Conservation (phyloP, 2,329 filamentous ascomycete species). For the Pseudofabraea citricarpa region DNA sequence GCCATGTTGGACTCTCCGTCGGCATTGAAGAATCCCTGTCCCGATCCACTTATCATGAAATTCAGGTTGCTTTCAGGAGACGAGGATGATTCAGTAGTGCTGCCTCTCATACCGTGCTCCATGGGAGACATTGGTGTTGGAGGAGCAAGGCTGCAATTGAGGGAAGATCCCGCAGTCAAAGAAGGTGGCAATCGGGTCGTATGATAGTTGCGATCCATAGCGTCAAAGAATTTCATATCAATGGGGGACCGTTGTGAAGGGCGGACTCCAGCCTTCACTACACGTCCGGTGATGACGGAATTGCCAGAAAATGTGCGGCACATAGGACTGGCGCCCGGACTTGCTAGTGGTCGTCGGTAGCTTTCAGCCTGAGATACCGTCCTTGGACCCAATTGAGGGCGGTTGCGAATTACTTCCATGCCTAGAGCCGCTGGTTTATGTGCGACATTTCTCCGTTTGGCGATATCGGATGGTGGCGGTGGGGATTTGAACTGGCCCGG, state of each 20-base stretch:
- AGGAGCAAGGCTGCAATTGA: constrained; percentile 26
- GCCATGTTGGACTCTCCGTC: not conserved
- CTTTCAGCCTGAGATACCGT: constrained; percentile 26
- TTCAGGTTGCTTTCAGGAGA: constrained; percentile 13
- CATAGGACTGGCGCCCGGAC: constrained; percentile 24
- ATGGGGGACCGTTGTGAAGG: constrained; percentile 27
- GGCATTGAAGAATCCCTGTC: not conserved
- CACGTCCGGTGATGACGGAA: constrained; percentile 22
- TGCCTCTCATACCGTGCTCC: constrained; percentile 16
- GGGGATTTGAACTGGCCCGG: constrained; percentile 23
- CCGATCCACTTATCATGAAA: not conserved
- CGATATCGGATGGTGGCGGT: constrained; percentile 25
- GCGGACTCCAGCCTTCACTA: constrained; percentile 24
- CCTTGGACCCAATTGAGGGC: constrained; percentile 22
- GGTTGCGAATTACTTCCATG: constrained; percentile 18
- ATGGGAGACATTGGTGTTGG: constrained; percentile 27
- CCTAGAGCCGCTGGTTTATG: constrained; percentile 24
- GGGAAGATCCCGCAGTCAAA: constrained; percentile 18
- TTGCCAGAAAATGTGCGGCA: constrained; percentile 25
- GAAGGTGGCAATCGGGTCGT: constrained; percentile 17
- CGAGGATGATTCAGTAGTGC: constrained; percentile 12
- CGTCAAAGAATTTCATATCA: constrained; percentile 22
- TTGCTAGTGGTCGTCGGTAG: constrained; percentile 20
- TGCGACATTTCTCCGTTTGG: constrained; percentile 24
- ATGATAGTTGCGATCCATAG: constrained; percentile 24